Conservation (phyloP, 1,284 basidiomycete genomes). For the Neotropicomus parvogracilis region DNA sequence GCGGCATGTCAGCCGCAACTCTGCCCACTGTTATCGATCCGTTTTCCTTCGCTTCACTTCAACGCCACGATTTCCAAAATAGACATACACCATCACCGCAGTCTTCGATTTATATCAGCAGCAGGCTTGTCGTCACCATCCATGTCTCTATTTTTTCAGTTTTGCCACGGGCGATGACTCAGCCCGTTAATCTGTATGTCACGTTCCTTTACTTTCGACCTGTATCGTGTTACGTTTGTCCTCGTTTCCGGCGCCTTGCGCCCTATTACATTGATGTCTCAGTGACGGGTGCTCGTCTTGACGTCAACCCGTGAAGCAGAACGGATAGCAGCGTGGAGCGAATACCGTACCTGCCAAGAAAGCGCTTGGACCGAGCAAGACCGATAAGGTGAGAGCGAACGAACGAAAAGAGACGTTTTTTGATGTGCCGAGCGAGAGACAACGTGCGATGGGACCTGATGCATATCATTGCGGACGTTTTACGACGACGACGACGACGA, state of each 20-base stretch:
- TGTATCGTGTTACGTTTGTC: not conserved
- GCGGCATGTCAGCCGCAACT: constrained; percentile 3
- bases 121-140: not conserved
- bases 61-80: not conserved
- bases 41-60: not conserved
- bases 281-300: too few relatives aligned
- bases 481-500: not conserved
- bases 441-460: not conserved
- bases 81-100: not conserved
- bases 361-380: not conserved
- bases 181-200: not conserved
- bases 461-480: not conserved
- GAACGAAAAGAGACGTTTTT: not conserved
- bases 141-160: not conserved
- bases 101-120: constrained; percentile 2
- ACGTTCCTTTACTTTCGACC: not conserved
- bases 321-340: too few relatives aligned
- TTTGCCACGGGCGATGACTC: not conserved
- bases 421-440: not conserved
- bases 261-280: not conserved
- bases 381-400: not conserved
- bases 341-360: too few relatives aligned
- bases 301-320: too few relatives aligned
- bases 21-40: not conserved
- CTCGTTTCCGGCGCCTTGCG: not conserved